Conservation (phyloP, 148 eudicot genomes). For the Camellia lanceoleosa region DNA sequence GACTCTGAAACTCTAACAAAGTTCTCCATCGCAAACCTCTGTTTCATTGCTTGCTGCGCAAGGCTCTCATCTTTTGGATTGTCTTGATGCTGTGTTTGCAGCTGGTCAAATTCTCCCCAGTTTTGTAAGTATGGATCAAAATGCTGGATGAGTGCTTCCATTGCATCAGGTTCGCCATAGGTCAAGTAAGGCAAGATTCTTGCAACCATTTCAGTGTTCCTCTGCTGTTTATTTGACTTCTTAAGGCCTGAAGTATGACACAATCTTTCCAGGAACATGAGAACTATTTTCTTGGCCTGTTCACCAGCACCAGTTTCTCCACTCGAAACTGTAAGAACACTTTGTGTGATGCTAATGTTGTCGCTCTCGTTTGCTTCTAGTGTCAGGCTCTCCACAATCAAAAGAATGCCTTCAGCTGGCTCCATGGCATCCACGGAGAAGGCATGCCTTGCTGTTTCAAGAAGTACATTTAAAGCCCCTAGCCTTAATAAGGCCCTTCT, state of each 20-base stretch:
- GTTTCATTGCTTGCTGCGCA: slow-evolving; percentile 67
- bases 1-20: slow-evolving; percentile 97
- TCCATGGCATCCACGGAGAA: slow-evolving; percentile 99
- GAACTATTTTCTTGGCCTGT: slow-evolving; percentile 95
- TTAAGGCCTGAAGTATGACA: slow-evolving; percentile 79
- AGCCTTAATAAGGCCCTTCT: slow-evolving; percentile 75
- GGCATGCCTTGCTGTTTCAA: slow-evolving; percentile 96
- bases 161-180: slow-evolving; percentile 93
- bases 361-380: slow-evolving; percentile 97
- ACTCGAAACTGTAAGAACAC: slow-evolving; percentile 64
- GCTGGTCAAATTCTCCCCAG: slow-evolving; percentile 79
- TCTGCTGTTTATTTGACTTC: slow-evolving; percentile 92
- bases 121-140: slow-evolving; percentile 75
- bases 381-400: slow-evolving; percentile 93
- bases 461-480: slow-evolving; percentile 85
- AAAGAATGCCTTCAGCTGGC: slow-evolving; percentile 97
- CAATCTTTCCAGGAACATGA: slow-evolving; percentile 92
- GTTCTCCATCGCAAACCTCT: slow-evolving; percentile 90
- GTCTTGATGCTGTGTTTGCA: slow-evolving; percentile 72
- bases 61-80: slow-evolving; percentile 66
- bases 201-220: slow-evolving; percentile 99
- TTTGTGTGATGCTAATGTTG: slow-evolving; percentile 63
- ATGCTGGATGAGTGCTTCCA: slow-evolving; percentile 96
- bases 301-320: slow-evolving; percentile 83
- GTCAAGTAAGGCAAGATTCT: slow-evolving; percentile 97